Evolutionary conservation across 495 filamentous ascomycete genomes (phyloP).

Genomic region (Cercophora sp.): DNA sequence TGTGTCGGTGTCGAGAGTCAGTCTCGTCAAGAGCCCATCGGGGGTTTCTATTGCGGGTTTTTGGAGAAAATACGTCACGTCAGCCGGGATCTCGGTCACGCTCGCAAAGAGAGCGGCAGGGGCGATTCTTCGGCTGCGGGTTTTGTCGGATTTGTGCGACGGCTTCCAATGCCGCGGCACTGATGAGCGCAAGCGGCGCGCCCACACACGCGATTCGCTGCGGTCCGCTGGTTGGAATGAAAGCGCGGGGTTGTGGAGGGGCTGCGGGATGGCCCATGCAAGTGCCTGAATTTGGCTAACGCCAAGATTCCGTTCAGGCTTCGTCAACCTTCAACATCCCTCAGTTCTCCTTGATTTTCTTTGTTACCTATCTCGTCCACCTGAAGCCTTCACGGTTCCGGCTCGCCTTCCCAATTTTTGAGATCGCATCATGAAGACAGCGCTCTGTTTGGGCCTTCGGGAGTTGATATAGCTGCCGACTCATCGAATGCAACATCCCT

Average conservation of each 20-base stretch:
- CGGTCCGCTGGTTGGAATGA: neutral
- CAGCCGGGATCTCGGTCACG: conserved; percentile 6
- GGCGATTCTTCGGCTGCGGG: conserved; percentile 9
- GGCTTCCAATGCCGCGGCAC: conserved; percentile 16
- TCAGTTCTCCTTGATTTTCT: too few species aligned
- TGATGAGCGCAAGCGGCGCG: conserved; percentile 3
- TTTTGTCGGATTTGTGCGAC: conserved; percentile 15
- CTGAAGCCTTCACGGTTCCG: too few species aligned
- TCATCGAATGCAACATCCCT: neutral
- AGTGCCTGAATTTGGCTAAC: neutral
- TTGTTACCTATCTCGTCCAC: too few species aligned
- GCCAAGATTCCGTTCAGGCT: neutral
- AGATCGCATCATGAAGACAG: too few species aligned
- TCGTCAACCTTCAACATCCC: neutral
- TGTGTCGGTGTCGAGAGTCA: neutral
- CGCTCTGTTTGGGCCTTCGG: too few species aligned
- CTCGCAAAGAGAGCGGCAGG: neutral
- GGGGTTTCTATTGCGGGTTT: too few species aligned
- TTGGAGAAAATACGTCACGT: conserved; percentile 10
- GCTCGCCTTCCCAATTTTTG: too few species aligned
- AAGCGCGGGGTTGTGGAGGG: conserved; percentile 1
- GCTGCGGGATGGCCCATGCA: neutral
- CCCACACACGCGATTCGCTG: neutral
- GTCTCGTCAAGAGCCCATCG: neutral
- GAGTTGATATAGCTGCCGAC: too few species aligned